phyloP scores from a whole-genome alignment of 2,329 filamentous ascomycete genomes.

The Neonectria sp. region DNA sequence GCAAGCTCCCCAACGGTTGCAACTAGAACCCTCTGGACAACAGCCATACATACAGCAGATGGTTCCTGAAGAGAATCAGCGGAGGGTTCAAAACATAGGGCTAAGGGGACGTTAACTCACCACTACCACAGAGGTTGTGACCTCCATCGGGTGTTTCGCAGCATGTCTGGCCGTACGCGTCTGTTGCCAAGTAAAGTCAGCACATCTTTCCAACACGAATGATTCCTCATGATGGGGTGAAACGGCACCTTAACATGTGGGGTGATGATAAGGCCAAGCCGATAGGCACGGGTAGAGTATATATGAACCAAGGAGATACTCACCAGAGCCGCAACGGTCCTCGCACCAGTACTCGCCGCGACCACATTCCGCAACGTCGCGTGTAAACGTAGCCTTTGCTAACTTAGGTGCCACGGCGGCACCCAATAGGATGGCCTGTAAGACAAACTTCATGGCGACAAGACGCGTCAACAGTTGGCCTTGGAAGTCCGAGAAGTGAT shows the following conservation, averaged over 20 bases:
- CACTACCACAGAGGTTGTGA: slow-evolving; percentile 6
- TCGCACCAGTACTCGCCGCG: not conserved
- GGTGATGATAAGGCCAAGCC: too few species aligned
- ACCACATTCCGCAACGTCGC: not conserved
- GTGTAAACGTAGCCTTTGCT: not conserved
- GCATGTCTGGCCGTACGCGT: not conserved
- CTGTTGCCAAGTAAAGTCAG: not conserved
- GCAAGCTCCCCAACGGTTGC: not conserved
- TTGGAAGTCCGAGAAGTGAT: too few species aligned
- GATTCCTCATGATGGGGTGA: too few species aligned
- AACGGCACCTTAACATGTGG: too few species aligned
- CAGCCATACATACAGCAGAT: slow-evolving; percentile 5
- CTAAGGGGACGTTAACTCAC: too few species aligned
- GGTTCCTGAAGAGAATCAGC: not conserved
- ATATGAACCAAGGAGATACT: not conserved
- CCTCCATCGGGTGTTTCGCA: slow-evolving; percentile 2
- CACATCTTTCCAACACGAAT: not conserved
- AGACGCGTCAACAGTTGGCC: too few species aligned
- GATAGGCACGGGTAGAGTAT: too few species aligned
- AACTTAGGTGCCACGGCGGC: too few species aligned
- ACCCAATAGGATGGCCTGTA: too few species aligned
- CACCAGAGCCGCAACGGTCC: not conserved
- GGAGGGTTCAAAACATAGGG: not conserved
- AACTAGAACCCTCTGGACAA: not conserved
- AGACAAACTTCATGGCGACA: too few species aligned